phyloP scores from a whole-genome alignment of 2,329 filamentous ascomycete genomes.

The Aspergillus chevalieri region DNA sequence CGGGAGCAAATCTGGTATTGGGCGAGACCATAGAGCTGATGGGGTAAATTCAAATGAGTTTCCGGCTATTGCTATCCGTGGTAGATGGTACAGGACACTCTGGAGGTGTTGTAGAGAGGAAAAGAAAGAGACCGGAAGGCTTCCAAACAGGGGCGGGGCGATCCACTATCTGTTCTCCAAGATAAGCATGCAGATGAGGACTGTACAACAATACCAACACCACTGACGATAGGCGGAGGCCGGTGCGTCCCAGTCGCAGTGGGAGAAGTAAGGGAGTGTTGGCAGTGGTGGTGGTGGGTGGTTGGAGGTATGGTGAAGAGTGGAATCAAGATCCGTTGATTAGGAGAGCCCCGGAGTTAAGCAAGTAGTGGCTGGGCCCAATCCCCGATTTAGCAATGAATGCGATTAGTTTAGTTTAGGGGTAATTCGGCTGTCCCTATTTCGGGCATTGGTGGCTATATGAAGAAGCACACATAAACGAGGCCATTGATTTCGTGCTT shows the following conservation, averaged over 20 bases:
- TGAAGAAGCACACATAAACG: too few species aligned
- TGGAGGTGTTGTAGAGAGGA: conserved; percentile 1
- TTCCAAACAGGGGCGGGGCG: neutral
- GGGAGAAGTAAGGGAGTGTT: neutral
- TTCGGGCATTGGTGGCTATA: too few species aligned
- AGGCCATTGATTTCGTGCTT: neutral
- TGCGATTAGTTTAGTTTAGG: neutral
- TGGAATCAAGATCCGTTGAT: neutral
- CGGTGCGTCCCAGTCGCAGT: neutral
- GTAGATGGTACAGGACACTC: neutral
- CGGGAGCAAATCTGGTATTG: neutral
- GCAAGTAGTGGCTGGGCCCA: neutral
- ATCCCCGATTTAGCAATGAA: neutral
- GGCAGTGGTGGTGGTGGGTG: neutral
- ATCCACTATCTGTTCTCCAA: neutral
- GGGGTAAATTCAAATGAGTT: neutral
- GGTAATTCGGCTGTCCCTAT: too few species aligned
- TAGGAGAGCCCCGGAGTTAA: neutral
- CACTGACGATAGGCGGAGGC: neutral
- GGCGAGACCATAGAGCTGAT: neutral
- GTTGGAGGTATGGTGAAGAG: neutral
- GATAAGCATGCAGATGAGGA: neutral
- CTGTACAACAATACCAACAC: neutral
- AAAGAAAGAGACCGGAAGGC: conserved; percentile 3
- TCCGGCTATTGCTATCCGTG: neutral